These are phyloP conservation scores for Metschnikowia peoriensis DNA, from an alignment of 805 yeast species.

Conservation along the genomic window DNA sequence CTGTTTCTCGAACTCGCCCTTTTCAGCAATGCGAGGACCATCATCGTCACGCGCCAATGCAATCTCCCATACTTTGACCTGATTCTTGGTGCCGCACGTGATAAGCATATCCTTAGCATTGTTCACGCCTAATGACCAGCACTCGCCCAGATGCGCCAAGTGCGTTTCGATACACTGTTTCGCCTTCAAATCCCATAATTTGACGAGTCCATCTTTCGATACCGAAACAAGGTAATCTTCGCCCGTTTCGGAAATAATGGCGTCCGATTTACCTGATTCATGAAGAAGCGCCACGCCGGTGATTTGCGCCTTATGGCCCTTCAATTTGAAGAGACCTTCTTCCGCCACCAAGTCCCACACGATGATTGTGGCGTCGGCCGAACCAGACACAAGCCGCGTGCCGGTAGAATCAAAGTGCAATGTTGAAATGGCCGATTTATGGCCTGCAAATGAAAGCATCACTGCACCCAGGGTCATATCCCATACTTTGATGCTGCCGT, in stretches of 20 bases:
- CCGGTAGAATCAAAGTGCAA: conserved; percentile 77
- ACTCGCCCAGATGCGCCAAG: conserved; percentile 88
- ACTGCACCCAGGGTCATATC: conserved; percentile 79
- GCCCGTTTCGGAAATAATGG: conserved; percentile 44
- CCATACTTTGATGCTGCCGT: conserved; percentile 91
- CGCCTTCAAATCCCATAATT: conserved; percentile 88
- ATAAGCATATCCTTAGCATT: conserved; percentile 45
- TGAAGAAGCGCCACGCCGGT: conserved; percentile 65
- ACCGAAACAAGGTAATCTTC: conserved; percentile 74
- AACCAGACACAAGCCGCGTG: conserved; percentile 82
- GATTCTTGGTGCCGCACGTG: conserved; percentile 79
- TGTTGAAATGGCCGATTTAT: conserved; percentile 70
- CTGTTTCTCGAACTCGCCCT: conserved; percentile 70
- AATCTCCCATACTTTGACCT: conserved; percentile 80
- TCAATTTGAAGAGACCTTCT: conserved; percentile 78
- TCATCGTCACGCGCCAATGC: conserved; percentile 52
- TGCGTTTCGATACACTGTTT: conserved; percentile 94
- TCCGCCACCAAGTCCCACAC: conserved; percentile 96
- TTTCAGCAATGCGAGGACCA: conserved; percentile 44
- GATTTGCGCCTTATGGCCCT: conserved; percentile 86
- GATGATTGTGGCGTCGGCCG: conserved; percentile 78
- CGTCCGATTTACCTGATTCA: conserved; percentile 17
- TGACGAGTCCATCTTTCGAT: conserved; percentile 87
- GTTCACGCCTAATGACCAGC: conserved; percentile 75
- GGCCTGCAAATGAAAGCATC: conserved; percentile 85